Evolutionary conservation across 1,284 basidiomycete species (phyloP), one percentile per base, ranked within the genome.

Genomic region (Apiotrichum akiyoshidainum): DNA sequence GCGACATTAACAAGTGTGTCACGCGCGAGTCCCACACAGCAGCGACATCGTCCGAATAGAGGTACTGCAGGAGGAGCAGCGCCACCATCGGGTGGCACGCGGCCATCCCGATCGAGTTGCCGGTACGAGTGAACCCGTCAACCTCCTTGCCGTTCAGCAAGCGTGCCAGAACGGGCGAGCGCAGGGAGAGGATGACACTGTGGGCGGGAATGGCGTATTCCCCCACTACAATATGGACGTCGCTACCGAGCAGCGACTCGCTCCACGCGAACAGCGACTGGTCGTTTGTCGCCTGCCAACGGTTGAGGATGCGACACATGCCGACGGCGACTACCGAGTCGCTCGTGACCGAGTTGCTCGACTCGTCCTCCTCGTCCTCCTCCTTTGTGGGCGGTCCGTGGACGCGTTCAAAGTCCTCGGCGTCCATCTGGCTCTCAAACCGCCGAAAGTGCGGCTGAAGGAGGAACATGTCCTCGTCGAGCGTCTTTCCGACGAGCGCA

Each of bases 11-110:
- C 2, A 79, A 76, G 1, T 79, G 69, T 1, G 80, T 80, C 12
- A 97, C 81, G 13, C 92, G 85, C 13, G 83, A 81, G 69, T 97
- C 93, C 91, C 92, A 96, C 8, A 95, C 72, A 0, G 91, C 85
- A 9, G 90, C 81, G 0, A 94, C 74, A 33, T 87, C 83, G 73
- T 98, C 94, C 2, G 89, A 85, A 78, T 98, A 98, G 13, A 98
- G 73, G 71, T 95, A 98, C 49, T 87, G 83, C 17, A 96, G 73
- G 8, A 98, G 79, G 26, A 97, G 82, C 11, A 97, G 82, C 6
- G 88, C 78, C 0, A 91, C 81, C 5, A 92, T 78, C 0, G 73
- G 75, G 52, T 74, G 70, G 39, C 65, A 68, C 10, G 61, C 71
- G 33, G 70, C 63, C 21, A 74, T 57, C 16, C 46, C 33, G 47